phyloP scores from a whole-genome alignment of 148 eudicot species.

The Limonium bicolor region DNA sequence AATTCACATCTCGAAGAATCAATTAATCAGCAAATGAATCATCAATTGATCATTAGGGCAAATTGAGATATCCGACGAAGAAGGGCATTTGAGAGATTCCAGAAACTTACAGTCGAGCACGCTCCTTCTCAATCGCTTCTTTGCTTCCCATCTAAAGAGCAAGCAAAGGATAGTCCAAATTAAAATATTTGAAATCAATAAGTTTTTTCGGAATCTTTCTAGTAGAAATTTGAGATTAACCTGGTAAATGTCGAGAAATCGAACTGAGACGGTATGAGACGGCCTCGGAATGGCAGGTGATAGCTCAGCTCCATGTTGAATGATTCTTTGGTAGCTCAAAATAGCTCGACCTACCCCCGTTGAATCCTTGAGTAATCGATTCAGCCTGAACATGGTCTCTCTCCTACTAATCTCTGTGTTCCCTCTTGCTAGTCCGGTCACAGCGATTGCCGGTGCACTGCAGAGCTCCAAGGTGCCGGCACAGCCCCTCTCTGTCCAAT shows the following conservation, averaged over 20 bases:
- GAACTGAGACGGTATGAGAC: slow-evolving; percentile 32
- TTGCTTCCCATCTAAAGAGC: slow-evolving; percentile 89
- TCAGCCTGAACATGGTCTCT: slow-evolving; percentile 32
- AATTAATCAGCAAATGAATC: slow-evolving; percentile 5
- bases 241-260: slow-evolving; percentile 80
- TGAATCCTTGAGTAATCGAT: slow-evolving; percentile 13
- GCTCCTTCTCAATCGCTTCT: slow-evolving; percentile 74
- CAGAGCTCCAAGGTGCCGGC: no score
- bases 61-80: background rate
- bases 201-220: background rate
- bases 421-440: no score
- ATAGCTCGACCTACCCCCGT: slow-evolving; percentile 14
- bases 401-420: no score
- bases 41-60: background rate
- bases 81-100: background rate
- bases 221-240: slow-evolving; percentile 9
- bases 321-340: slow-evolving; percentile 1
- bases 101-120: slow-evolving; percentile 78
- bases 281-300: slow-evolving; percentile 12
- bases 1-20: slow-evolving; percentile 8
- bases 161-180: no score
- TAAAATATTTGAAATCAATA: background rate
- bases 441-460: no score
- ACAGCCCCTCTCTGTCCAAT: no score
- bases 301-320: slow-evolving; percentile 10